Evolutionary conservation across 2,329 filamentous ascomycete genomes (phyloP).

Genomic region (Remersonia thermophila): DNA sequence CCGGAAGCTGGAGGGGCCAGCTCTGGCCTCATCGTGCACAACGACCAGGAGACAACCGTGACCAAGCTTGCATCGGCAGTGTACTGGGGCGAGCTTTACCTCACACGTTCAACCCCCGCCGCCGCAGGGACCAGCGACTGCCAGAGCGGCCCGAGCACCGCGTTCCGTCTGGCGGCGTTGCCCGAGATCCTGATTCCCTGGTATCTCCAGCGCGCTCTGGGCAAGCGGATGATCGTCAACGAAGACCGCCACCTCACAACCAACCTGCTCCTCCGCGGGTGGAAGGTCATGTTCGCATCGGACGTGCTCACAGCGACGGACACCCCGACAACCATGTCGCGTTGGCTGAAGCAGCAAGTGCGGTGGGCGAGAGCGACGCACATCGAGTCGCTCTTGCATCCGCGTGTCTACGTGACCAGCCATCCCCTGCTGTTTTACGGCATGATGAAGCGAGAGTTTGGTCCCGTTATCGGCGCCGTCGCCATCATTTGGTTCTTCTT

Average conservation of each 20-base stretch:
- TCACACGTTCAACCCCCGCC: slow-evolving; percentile 9
- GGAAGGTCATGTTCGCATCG: slow-evolving; percentile 10
- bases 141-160: slow-evolving; percentile 9
- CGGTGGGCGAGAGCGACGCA: slow-evolving; percentile 11
- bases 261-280: slow-evolving; percentile 7
- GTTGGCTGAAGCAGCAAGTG: slow-evolving; percentile 10
- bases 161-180: slow-evolving; percentile 6
- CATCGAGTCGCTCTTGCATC: slow-evolving; percentile 9
- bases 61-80: slow-evolving; percentile 7
- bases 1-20: slow-evolving; percentile 7
- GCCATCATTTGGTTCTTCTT: slow-evolving; percentile 10
- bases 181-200: slow-evolving; percentile 8
- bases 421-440: slow-evolving; percentile 9
- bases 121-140: slow-evolving; percentile 9
- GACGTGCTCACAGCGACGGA: slow-evolving; percentile 9
- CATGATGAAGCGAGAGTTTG: slow-evolving; percentile 10
- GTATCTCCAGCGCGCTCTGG: slow-evolving; percentile 7
- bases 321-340: slow-evolving; percentile 8
- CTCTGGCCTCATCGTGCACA: slow-evolving; percentile 7
- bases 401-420: slow-evolving; percentile 7
- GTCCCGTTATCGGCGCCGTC: slow-evolving; percentile 7
- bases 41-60: slow-evolving; percentile 5
- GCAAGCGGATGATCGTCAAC: slow-evolving; percentile 11
- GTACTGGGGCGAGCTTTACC: slow-evolving; percentile 10
- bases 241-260: slow-evolving; percentile 11